Evolutionary conservation across 768 basidiomycete species (phyloP).

Genomic region (Dictyophora rubrovolvata): DNA sequence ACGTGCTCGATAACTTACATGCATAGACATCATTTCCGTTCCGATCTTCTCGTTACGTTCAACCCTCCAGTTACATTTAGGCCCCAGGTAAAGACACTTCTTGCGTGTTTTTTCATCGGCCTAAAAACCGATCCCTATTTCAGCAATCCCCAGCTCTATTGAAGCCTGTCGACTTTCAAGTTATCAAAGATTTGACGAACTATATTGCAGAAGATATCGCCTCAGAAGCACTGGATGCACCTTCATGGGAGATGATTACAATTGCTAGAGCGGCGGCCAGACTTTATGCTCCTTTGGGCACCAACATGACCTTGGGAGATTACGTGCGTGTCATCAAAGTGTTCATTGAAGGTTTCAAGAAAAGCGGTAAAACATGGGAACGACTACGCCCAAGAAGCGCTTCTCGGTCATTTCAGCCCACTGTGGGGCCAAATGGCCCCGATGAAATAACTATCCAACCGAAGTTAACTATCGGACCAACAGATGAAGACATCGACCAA

Average conservation of each 20-base stretch:
- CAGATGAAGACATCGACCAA: constrained; percentile 18
- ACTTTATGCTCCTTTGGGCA: constrained; percentile 84
- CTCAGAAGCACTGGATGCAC: constrained; percentile 72
- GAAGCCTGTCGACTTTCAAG: constrained; percentile 49
- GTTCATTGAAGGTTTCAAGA: constrained; percentile 71
- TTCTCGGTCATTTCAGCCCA: constrained; percentile 2
- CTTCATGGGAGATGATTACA: constrained; percentile 72
- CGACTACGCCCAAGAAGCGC: constrained; percentile 18
- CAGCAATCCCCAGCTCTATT: constrained; percentile 67
- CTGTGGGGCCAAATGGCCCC: not conserved
- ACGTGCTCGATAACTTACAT: constrained; percentile 81
- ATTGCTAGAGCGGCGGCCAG: constrained; percentile 67
- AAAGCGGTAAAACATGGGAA: constrained; percentile 20
- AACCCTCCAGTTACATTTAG: constrained; percentile 58
- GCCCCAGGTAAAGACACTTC: constrained; percentile 39
- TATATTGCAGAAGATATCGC: constrained; percentile 61
- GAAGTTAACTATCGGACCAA: not conserved
- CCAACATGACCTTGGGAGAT: constrained; percentile 75
- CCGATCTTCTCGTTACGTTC: constrained; percentile 79
- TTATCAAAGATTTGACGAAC: constrained; percentile 51
- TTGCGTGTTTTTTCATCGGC: not conserved
- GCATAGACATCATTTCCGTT: constrained; percentile 82
- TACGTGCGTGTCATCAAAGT: constrained; percentile 65
- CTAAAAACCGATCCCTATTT: not conserved
- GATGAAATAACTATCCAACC: not conserved